Evolutionary conservation across 140 eudicot genomes (phyloP), one percentile per base, ranked within the genome.

Genomic region (Cichorium intybus): DNA sequence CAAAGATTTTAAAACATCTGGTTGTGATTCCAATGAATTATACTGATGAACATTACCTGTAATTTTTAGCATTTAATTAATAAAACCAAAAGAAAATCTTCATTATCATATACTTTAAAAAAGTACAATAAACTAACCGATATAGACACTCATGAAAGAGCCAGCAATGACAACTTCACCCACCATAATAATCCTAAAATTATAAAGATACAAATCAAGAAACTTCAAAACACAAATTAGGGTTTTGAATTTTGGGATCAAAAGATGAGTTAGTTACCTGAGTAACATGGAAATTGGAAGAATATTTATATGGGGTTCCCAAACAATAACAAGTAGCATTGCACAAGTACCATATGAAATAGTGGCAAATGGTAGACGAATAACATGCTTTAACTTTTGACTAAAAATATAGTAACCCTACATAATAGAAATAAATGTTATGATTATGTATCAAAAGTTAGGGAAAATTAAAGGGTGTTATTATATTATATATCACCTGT

Each of bases 341-440:
- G 84, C 95, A 47, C 93, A 95, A 28, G 97, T 93, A 68, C 99
- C 99, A 80, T 93, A 93, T 39, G 99, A 79, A 31, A 77, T 75
- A 50, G 86, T 59, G 58, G 99, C 94, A 62, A 93, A 93, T 41
- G 99, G 99, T 17, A 93, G 81, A 72, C 97, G 95, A 64, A 93
- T 58, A 63, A 93, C 77, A 66, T 84, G 97, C 90, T 93, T 93
- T 86, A 93, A 63, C 73, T 78, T 93, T 74, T 88, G 97, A 86
- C 99, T 93, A 79, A 85, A 86, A 24, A 81, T 79, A 75, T 89
- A 93, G 83, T 93, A 93, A 49, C 99, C 99, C 99, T 93, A 58
- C 77, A 83, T 56, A 72, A 70, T 35, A 34, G 33, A 64, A 43
- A 56, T 43, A 16, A 50, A 62, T 66, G 69, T 66, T 70, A 87